Percentiles rank a stretch among this genome's conserved stretches.
phyloP scores from a whole-genome alignment of 345 rosid species.

The Balakata baccata region DNA sequence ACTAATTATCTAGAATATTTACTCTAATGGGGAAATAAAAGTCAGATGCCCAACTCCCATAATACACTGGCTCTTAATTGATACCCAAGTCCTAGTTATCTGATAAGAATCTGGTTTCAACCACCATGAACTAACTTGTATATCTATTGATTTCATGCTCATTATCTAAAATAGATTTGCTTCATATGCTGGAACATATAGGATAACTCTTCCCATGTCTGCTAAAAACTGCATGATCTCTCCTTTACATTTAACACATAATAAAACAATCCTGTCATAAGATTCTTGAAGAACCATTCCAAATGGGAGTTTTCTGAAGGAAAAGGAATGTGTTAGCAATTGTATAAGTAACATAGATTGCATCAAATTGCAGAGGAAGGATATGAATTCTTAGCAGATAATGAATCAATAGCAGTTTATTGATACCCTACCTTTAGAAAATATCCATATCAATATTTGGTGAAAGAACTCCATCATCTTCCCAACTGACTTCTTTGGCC shows the following conservation, averaged over 20 bases:
- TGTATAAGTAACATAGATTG: not conserved
- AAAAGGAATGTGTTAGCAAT: not conserved
- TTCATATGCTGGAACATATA: not conserved
- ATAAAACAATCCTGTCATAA: not conserved
- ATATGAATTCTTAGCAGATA: not conserved
- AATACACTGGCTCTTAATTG: not conserved
- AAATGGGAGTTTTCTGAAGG: not conserved
- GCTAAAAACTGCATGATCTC: not conserved
- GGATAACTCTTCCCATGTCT: not conserved
- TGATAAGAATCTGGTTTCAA: not conserved
- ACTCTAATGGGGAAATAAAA: not conserved
- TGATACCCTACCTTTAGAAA: conserved; percentile 42
- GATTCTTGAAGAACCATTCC: not conserved
- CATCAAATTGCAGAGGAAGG: not conserved
- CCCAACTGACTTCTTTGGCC: conserved; percentile 67
- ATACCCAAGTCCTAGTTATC: not conserved
- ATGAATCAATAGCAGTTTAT: not conserved
- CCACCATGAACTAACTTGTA: not conserved
- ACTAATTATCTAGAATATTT: not conserved
- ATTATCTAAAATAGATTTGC: not conserved
- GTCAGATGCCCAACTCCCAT: not conserved
- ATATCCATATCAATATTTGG: conserved; percentile 55
- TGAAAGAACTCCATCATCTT: conserved; percentile 75
- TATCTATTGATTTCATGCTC: not conserved
- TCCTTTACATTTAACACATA: not conserved